phyloP scores from a whole-genome alignment of 805 yeast species.

The Starmerella floricola region DNA sequence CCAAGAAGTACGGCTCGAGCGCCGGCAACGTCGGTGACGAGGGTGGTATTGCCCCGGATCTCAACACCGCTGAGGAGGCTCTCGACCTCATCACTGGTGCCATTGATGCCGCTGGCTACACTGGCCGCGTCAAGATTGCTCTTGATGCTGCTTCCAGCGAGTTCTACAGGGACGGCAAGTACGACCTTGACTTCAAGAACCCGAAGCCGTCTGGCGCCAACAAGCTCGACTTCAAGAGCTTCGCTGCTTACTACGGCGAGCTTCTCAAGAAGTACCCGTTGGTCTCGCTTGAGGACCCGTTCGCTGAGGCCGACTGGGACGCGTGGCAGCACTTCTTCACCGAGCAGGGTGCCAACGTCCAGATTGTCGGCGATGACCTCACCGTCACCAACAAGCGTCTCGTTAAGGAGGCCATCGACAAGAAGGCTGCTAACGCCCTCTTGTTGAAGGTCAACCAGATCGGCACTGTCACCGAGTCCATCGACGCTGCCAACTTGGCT shows the following conservation, averaged over 20 bases:
- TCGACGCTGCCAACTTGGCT: constrained; percentile 91
- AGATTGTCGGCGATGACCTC: constrained; percentile 95
- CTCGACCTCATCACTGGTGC: constrained; percentile 84
- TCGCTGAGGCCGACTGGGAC: constrained; percentile 99
- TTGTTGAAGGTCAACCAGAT: constrained; percentile 98
- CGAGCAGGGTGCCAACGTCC: constrained; percentile 41
- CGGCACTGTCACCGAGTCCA: constrained; percentile 92
- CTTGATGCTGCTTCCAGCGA: constrained; percentile 96
- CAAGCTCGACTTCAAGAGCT: constrained; percentile 81
- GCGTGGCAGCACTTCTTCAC: constrained; percentile 86
- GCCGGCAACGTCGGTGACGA: constrained; percentile 99
- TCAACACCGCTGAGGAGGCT: constrained; percentile 92
- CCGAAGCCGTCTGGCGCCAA: constrained; percentile 81
- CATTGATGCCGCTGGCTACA: constrained; percentile 89
- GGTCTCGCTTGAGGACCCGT: constrained; percentile 97
- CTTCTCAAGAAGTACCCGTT: constrained; percentile 88
- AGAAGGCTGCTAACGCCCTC: constrained; percentile 90
- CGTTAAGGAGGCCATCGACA: constrained; percentile 89
- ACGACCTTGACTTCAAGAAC: constrained; percentile 98
- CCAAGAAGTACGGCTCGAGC: constrained; percentile 90
- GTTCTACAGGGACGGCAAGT: constrained; percentile 92
- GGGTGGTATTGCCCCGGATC: constrained; percentile 99
- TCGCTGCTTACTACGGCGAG: constrained; percentile 70
- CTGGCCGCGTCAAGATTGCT: constrained; percentile 83
- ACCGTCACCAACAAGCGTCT: constrained; percentile 96